Percentiles rank a stretch among this genome's conserved stretches.
Conservation (phyloP, 768 basidiomycete species). For the Epithele typhae region DNA sequence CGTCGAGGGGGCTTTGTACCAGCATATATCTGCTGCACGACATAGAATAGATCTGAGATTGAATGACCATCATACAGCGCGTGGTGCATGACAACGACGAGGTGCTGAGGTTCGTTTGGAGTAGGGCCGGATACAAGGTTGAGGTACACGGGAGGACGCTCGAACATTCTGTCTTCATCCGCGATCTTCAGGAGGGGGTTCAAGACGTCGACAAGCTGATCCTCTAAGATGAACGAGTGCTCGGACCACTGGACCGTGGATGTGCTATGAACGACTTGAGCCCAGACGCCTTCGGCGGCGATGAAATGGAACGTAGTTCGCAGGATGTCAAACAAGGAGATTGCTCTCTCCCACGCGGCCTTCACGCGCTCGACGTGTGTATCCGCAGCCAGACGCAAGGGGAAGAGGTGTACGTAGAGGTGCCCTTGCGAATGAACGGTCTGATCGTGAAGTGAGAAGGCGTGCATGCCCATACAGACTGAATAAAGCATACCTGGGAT, state of each 20-base stretch:
- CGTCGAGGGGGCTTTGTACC: slow-evolving; percentile 8
- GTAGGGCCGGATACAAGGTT: slow-evolving; percentile 1
- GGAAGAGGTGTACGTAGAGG: slow-evolving; percentile 31
- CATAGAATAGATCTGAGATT: slow-evolving; percentile 30
- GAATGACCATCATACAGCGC: slow-evolving; percentile 45
- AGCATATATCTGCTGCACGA: slow-evolving; percentile 30
- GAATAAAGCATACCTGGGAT: slow-evolving; percentile 34
- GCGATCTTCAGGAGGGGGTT: slow-evolving; percentile 3
- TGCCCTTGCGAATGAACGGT: slow-evolving; percentile 26
- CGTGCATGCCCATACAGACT: background rate
- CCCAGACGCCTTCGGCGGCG: slow-evolving; percentile 29
- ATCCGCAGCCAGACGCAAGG: slow-evolving; percentile 17
- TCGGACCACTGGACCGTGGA: slow-evolving; percentile 24
- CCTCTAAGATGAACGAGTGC: background rate
- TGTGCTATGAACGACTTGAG: slow-evolving; percentile 25
- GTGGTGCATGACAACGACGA: slow-evolving; percentile 44
- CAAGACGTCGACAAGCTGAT: background rate
- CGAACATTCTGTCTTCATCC: slow-evolving; percentile 22
- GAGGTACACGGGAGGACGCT: slow-evolving; percentile 30
- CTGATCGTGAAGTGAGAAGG: slow-evolving; percentile 6
- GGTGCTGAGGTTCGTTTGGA: slow-evolving; percentile 1
- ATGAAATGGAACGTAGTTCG: slow-evolving; percentile 46
- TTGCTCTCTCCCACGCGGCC: slow-evolving; percentile 33
- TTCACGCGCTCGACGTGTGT: slow-evolving; percentile 27
- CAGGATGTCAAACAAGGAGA: slow-evolving; percentile 34